A percentile compares a stretch with the other conserved stretches of the same genome.
Evolutionary conservation across 495 filamentous ascomycete genomes (phyloP).

Genomic region (Podospora appendiculata): DNA sequence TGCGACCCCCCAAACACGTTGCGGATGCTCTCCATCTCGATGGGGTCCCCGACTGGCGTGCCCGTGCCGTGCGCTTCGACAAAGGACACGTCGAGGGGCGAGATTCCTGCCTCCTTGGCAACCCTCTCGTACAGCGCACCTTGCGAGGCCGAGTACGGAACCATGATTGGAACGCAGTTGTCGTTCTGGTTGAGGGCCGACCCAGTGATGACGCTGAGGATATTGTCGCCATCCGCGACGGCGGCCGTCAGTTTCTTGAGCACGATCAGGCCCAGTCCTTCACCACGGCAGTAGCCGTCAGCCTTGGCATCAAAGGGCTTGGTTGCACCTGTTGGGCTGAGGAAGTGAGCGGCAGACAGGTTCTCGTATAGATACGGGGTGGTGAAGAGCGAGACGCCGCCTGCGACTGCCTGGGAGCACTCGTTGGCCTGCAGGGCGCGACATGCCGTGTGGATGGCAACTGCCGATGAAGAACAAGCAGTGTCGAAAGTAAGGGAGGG

Average conservation of each 20-base stretch:
- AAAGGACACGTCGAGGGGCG: constrained; percentile 32
- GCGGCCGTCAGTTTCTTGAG: constrained; percentile 49
- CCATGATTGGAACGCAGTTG: constrained; percentile 39
- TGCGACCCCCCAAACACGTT: constrained; percentile 18
- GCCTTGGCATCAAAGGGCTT: constrained; percentile 52
- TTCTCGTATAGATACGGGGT: constrained; percentile 41
- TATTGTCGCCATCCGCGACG: constrained; percentile 36
- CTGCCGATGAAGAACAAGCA: constrained; percentile 46
- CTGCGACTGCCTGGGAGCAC: constrained; percentile 32
- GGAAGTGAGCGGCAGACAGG: constrained; percentile 31
- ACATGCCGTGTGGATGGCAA: constrained; percentile 43
- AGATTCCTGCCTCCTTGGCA: constrained; percentile 35
- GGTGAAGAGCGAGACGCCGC: constrained; percentile 29
- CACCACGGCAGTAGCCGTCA: constrained; percentile 56
- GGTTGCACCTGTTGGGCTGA: constrained; percentile 34
- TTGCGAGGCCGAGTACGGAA: constrained; percentile 43
- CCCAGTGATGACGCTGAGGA: constrained; percentile 50
- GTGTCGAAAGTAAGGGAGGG: constrained; percentile 39
- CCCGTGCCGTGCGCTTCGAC: constrained; percentile 35
- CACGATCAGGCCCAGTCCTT: constrained; percentile 45
- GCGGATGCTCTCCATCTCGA: constrained; percentile 20
- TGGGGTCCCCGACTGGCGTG: constrained; percentile 7
- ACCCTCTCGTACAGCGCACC: constrained; percentile 36
- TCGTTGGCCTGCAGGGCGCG: constrained; percentile 36
- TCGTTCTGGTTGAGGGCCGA: constrained; percentile 47